Evolutionary conservation across 108 stramenopile genomes (phyloP).

Genomic region (Discostella stelligeroides): DNA sequence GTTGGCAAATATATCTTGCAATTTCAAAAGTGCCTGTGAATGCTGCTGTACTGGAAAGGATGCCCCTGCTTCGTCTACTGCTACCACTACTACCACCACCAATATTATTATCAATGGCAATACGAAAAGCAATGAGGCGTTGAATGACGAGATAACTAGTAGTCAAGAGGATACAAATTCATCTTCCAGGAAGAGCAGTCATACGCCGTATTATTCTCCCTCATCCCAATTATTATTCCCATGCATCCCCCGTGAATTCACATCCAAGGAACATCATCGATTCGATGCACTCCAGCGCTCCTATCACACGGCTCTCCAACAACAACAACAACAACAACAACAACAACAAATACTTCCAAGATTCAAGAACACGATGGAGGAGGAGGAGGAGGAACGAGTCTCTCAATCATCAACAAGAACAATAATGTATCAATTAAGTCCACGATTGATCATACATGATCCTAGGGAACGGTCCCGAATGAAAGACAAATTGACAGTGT

Average conservation of each 20-base stretch:
- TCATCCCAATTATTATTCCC: no score
- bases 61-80: no score
- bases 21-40: constrained; percentile 14
- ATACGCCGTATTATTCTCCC: no score
- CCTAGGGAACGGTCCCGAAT: constrained; percentile 5
- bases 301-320: constrained; percentile 25
- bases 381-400: neutral
- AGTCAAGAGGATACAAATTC: no score
- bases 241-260: constrained; percentile 6
- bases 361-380: neutral
- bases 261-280: constrained; percentile 7
- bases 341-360: no score
- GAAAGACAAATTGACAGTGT: constrained; percentile 1
- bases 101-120: constrained; percentile 5
- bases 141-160: constrained; percentile 14
- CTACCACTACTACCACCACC: no score
- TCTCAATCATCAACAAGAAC: constrained; percentile 8
- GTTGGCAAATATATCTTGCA: constrained; percentile 20
- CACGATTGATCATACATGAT: constrained; percentile 20
- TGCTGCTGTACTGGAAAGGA: no score
- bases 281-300: constrained; percentile 17
- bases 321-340: constrained; percentile 16
- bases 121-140: neutral
- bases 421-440: constrained; percentile 13
- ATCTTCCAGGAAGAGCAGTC: no score